Base-by-base conservation (phyloP, 768 basidiomycete genomes). In the Tulasnella sp. region DNA sequence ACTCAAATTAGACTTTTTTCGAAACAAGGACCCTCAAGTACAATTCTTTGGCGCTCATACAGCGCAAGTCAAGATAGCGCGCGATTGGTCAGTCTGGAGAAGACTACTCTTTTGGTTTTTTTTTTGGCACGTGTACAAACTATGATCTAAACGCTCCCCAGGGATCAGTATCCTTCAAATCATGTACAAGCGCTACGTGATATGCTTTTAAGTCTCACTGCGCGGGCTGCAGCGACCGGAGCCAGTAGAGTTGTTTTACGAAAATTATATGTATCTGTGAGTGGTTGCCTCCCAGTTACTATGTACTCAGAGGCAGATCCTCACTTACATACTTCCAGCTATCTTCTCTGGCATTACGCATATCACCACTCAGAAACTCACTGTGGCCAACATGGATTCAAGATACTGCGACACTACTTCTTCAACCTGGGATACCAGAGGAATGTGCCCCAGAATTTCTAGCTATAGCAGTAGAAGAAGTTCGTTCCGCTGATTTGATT, bases 21-120 rank as follows among this genome's bases (percentile, higher is more conserved):
- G 10, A n/a, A 20, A 19, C 1, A 39, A 67, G 66, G 83, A 92
- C 64, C 72, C 73, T 46, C 88, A 88, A 60, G 86, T 93, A 8
- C 84, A 91, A 63, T 96, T 93, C 72, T 93, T 89, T 60, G 89
- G 90, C 2, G 90, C 91, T 4, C 91, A 95, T 59, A 95, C 88
- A 0, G 77, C 83, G 2, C 88, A 92, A 61, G 85, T 92, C 55
- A 96, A 96, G 74, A 88, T 93, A 56, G 79, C 83, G 12, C 70
- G 91, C 56, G 91, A 93, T 63, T 93, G 90, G 90, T 91, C 35
- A 31, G 68, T 53, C 28, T 1, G n/a, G n/a, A n/a, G n/a, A n/a
- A n/a, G n/a, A n/a, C 33, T 29, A 25, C 13, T 42, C 12, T 20
- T 27, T 4, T 22, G 4, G 52, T 37, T n/a, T 32, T 12, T 3